A percentile compares a stretch with the other conserved stretches of the same genome.
phyloP scores from a whole-genome alignment of 805 yeast species.

The Spathaspora arborariae region DNA sequence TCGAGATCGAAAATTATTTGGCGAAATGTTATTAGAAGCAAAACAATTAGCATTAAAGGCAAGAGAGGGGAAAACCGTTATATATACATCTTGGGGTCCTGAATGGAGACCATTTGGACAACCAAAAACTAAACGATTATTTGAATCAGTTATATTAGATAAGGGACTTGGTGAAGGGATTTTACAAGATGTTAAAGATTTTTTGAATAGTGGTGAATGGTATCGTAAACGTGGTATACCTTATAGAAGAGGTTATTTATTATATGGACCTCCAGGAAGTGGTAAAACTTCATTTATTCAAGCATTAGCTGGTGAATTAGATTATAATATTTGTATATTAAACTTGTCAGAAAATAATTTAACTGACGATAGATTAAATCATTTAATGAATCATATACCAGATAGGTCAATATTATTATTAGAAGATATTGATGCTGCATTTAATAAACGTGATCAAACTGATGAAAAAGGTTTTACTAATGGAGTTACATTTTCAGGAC shows the following conservation, averaged over 20 bases:
- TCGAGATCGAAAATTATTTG: slow-evolving; percentile 69
- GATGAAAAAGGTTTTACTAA: slow-evolving; percentile 75
- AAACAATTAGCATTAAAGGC: slow-evolving; percentile 74
- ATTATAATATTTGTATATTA: slow-evolving; percentile 90
- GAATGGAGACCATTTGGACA: slow-evolving; percentile 99
- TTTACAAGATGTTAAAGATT: slow-evolving; percentile 72
- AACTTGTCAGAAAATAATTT: slow-evolving; percentile 86
- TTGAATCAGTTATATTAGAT: slow-evolving; percentile 86
- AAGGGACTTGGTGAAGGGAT: slow-evolving; percentile 65
- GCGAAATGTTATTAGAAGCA: slow-evolving; percentile 76
- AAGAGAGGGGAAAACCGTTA: slow-evolving; percentile 90
- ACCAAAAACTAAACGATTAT: slow-evolving; percentile 80
- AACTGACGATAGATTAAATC: slow-evolving; percentile 92
- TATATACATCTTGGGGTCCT: slow-evolving; percentile 94
- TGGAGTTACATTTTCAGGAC: slow-evolving; percentile 93
- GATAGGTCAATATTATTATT: slow-evolving; percentile 77
- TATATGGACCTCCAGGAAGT: slow-evolving; percentile 97
- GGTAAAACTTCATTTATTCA: slow-evolving; percentile 96
- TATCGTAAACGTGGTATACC: slow-evolving; percentile 97
- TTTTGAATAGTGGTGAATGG: slow-evolving; percentile 80
- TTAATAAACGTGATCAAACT: slow-evolving; percentile 72
- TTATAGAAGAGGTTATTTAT: slow-evolving; percentile 86
- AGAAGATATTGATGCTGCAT: slow-evolving; percentile 97
- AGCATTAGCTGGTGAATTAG: slow-evolving; percentile 94
- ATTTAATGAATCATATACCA: slow-evolving; percentile 94